Conservation (phyloP, 2,329 filamentous ascomycete genomes). For the Botrytis hyacinthi region DNA sequence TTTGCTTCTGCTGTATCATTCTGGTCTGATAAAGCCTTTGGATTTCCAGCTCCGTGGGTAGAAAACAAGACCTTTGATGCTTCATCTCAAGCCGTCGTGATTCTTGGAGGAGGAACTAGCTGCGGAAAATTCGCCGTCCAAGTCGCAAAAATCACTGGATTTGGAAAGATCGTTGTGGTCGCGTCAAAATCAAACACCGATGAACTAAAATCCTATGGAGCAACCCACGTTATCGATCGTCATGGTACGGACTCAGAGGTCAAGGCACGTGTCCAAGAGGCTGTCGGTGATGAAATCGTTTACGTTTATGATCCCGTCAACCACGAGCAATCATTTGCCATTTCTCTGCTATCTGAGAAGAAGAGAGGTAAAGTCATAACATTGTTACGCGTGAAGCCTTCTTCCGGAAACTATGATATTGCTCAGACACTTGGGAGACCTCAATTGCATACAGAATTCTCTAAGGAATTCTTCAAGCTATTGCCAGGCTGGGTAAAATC, state of each 20-base stretch:
- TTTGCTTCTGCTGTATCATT: conserved; percentile 30
- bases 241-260: conserved; percentile 13
- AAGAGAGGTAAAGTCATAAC: conserved; percentile 18
- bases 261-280: conserved; percentile 3
- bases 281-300: conserved; percentile 11
- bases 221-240: conserved; percentile 44
- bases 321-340: conserved; percentile 7
- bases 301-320: conserved; percentile 21
- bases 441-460: neutral
- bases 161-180: conserved; percentile 43
- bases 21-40: neutral
- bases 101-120: conserved; percentile 41
- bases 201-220: conserved; percentile 40
- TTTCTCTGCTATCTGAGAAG: conserved; percentile 17
- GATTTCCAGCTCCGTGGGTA: conserved; percentile 13
- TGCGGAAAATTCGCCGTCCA: conserved; percentile 39
- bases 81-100: conserved; percentile 29
- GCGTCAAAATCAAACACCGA: conserved; percentile 35
- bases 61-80: conserved; percentile 9
- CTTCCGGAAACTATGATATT: neutral
- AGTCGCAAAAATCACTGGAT: conserved; percentile 38
- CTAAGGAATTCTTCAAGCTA: neutral
- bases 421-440: neutral
- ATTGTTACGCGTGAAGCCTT: neutral
- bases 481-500: conserved; percentile 9